Base-by-base conservation (phyloP, 495 filamentous ascomycete species). In the Pseudevernia furfuracea region DNA sequence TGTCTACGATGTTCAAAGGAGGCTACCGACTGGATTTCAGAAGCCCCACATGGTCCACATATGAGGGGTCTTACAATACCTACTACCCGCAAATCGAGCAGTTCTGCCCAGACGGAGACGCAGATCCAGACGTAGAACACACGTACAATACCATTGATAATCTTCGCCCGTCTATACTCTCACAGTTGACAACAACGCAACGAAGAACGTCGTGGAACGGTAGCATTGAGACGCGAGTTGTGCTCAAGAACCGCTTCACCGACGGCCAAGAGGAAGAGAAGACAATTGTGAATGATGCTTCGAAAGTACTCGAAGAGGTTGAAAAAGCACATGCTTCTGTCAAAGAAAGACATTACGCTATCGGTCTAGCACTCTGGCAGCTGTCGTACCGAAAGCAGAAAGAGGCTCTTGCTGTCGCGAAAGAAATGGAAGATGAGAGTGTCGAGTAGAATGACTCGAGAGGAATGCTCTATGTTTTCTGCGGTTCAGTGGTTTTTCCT, bases 251-350 rank as follows among this genome's bases (percentile, higher is more conserved):
- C 14, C 34, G 15, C 23, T 62, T 37, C 44, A 57, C 49, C 19
- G 36, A 62, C 7, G 46, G 25, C 44, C 34, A 23, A 25, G 39
- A n/a, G 30, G 61, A 62, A 30, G 46, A 62, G 21, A 62, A 57
- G 41, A 32, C 39, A 11, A 62, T 62, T n/a, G 37, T 62, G 19
- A 53, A 62, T 23, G 49, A 62, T 56, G 12, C 61, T 11, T 30
- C 36, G 21, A 62, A 62, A n/a, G 49, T 62, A 0, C 25, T 62
- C n/a, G 49, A 62, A n/a, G 61, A 62, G 48, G 61, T 56, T 11
- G 17, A n/a, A 30, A 39, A 36, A 36, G 36, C 28, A 23, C 19
- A 32, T 1, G 3, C 19, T 23, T 46, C 56, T 19, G 46, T 43
- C 10, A 41, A 19, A 8, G 19, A 53, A n/a, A 41, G 46, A 49